phyloP scores from a whole-genome alignment of 306 rosid species.

The Quercus parvula region DNA sequence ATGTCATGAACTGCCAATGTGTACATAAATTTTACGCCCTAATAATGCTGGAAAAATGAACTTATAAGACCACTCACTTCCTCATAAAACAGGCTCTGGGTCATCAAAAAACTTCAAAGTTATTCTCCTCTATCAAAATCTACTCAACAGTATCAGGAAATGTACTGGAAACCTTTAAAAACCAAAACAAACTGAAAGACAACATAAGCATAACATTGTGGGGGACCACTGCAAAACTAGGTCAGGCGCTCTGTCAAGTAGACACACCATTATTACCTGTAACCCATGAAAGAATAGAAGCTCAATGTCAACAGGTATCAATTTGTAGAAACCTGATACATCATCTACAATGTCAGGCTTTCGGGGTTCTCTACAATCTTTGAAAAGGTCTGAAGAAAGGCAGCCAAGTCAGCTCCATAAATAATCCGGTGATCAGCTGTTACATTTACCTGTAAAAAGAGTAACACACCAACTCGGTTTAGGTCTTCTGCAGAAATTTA shows the following conservation, averaged over 20 bases:
- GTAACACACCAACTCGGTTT: conserved; percentile 3
- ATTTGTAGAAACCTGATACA: conserved; percentile 22
- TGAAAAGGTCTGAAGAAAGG: conserved; percentile 79
- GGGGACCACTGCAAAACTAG: conserved; percentile 19
- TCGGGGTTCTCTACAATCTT: conserved; percentile 79
- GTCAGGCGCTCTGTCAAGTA: conserved; percentile 14
- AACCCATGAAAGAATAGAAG: conserved; percentile 9
- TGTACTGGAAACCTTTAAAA: conserved; percentile 19
- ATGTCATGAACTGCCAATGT: neutral
- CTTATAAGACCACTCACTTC: neutral
- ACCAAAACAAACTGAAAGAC: conserved; percentile 13
- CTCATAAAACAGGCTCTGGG: conserved; percentile 4
- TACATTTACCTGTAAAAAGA: conserved; percentile 77
- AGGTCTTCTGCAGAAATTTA: neutral
- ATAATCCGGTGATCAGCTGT: conserved; percentile 89
- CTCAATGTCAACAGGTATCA: conserved; percentile 3
- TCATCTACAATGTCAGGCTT: conserved; percentile 69
- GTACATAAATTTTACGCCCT: neutral
- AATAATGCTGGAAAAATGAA: neutral
- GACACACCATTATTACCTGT: conserved; percentile 11
- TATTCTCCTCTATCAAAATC: conserved; percentile 33
- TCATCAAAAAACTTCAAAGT: conserved; percentile 11
- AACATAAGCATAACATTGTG: conserved; percentile 20
- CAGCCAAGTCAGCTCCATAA: conserved; percentile 91
- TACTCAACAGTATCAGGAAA: conserved; percentile 10